These are phyloP conservation scores for Drechslerella coelobrocha DNA, from an alignment of 2,329 filamentous ascomycete species.

Conservation along the genomic window DNA sequence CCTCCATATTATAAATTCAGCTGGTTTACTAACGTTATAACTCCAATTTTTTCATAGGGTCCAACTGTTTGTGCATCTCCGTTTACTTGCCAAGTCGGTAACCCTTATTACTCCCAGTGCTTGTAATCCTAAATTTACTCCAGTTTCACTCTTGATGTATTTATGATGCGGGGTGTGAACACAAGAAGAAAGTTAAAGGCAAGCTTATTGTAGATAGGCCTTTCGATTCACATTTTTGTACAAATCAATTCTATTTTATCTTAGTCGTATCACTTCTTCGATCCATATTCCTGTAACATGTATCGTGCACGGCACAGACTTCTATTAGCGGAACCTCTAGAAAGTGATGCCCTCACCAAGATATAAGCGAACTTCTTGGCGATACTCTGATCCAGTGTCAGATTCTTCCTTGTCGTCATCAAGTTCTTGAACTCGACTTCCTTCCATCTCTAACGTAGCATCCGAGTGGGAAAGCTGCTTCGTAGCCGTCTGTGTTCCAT, in stretches of 20 bases:
- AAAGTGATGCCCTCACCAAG: too few species aligned
- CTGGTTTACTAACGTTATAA: not conserved
- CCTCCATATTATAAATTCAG: not conserved
- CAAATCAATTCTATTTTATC: not conserved
- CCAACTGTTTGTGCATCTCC: slow-evolving; percentile 56
- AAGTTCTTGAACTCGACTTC: too few species aligned
- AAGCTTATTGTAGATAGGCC: slow-evolving; percentile 3
- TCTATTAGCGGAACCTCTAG: not conserved
- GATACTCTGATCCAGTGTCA: too few species aligned
- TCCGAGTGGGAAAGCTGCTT: too few species aligned
- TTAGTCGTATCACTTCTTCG: not conserved
- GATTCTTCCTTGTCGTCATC: too few species aligned
- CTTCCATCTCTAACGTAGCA: too few species aligned
- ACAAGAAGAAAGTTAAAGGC: not conserved
- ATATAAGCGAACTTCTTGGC: not conserved
- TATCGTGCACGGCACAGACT: not conserved
- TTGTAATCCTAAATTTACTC: slow-evolving; percentile 52
- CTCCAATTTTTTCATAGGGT: slow-evolving; percentile 50
- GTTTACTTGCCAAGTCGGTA: slow-evolving; percentile 56
- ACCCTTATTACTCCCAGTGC: slow-evolving; percentile 59
- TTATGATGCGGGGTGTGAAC: not conserved
- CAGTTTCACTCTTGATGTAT: too few species aligned
- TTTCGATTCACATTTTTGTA: not conserved
- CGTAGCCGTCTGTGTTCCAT: too few species aligned
- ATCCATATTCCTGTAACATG: slow-evolving; percentile 2